phyloP scores from a whole-genome alignment of 345 rosid genomes.

The Euphorbia pulcherrima region DNA sequence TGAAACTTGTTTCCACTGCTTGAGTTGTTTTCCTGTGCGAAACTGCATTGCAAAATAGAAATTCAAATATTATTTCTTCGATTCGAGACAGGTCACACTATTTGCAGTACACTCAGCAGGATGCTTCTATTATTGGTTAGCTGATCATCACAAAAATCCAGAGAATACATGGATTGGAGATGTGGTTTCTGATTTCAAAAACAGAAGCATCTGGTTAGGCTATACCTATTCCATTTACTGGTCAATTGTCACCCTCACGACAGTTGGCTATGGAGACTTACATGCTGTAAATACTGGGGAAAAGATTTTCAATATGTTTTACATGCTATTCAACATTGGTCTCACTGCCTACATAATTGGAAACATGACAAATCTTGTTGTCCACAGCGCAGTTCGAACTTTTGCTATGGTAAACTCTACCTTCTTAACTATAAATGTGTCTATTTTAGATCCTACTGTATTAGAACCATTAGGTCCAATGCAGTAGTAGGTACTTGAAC shows the following conservation, averaged over 20 bases:
- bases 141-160: slow-evolving; percentile 41
- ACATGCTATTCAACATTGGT: slow-evolving; percentile 89
- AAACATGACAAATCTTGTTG: slow-evolving; percentile 92
- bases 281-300: slow-evolving; percentile 65
- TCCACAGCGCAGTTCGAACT: slow-evolving; percentile 60
- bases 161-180: slow-evolving; percentile 72
- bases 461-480: no score
- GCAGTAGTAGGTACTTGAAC: no score
- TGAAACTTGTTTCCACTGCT: background rate
- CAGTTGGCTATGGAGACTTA: slow-evolving; percentile 89
- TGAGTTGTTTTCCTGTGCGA: background rate
- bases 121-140: slow-evolving; percentile 77
- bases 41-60: background rate
- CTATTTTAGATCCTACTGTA: background rate
- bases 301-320: slow-evolving; percentile 67
- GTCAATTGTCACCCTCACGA: slow-evolving; percentile 87
- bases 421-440: background rate
- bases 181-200: slow-evolving; percentile 48
- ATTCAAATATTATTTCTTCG: background rate
- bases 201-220: slow-evolving; percentile 69
- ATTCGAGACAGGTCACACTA: slow-evolving; percentile 57
- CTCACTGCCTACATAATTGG: slow-evolving; percentile 84
- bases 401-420: slow-evolving; percentile 59
- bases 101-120: slow-evolving; percentile 80
- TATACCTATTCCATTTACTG: slow-evolving; percentile 92